Conservation (phyloP, 148 eudicot species). For the Arctostaphylos glauca region DNA sequence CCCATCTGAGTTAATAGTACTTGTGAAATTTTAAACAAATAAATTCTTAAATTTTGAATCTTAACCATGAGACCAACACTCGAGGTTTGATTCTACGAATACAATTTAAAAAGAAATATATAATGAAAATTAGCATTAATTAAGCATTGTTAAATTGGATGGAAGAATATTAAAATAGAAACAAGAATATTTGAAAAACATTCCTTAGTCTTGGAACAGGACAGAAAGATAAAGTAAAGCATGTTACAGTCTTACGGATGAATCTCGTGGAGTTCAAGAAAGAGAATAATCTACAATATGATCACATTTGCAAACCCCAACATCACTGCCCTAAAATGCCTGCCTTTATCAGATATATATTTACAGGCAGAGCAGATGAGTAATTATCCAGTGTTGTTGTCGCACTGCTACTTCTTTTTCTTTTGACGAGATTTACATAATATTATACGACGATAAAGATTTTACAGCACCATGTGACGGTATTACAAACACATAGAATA, state of each 20-base stretch:
- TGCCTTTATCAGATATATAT: no score
- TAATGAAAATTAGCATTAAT: not conserved
- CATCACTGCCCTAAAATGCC: constrained; percentile 19
- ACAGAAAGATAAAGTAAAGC: constrained; percentile 35
- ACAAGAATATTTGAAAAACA: constrained; percentile 26
- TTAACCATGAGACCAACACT: no score
- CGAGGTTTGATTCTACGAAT: no score
- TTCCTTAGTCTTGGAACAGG: constrained; percentile 39
- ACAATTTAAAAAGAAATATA: no score
- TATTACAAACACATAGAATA: no score
- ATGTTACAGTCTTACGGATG: constrained; percentile 19
- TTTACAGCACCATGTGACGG: no score
- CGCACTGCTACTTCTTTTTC: not conserved
- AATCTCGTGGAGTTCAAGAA: constrained; percentile 53
- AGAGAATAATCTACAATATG: constrained; percentile 28
- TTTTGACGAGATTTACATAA: not conserved
- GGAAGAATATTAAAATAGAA: not conserved
- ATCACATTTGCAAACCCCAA: constrained; percentile 16
- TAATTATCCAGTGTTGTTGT: no score
- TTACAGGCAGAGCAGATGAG: no score
- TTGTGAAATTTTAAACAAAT: no score
- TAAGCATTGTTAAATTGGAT: not conserved
- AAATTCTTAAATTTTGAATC: no score
- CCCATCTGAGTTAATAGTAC: no score
- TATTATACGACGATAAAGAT: no score